Evolutionary conservation across 2,329 filamentous ascomycete species (phyloP), one percentile per base, ranked within the genome.

Genomic region (Fusarium dlaminii): DNA sequence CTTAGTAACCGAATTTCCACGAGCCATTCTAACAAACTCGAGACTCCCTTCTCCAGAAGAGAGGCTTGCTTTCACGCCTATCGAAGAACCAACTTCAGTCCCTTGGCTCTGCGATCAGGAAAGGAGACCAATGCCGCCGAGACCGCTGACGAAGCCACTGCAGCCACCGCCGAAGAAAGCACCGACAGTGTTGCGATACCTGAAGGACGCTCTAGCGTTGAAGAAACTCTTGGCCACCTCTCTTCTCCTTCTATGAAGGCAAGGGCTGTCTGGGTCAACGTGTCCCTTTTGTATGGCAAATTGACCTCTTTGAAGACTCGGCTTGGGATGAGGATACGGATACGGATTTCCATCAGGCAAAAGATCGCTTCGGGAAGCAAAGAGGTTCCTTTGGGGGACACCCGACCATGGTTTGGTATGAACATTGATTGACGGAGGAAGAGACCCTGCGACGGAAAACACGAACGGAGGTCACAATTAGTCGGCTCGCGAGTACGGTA

Each of bases 291-390:
- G 0, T 20, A 45, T 20, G 17, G 17, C 24, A 15, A 20, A 14
- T 27, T 45, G 1, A 0, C 7, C 24, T 27, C 3, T 20, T 13
- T 13, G 3, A 13, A 27, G 42, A 9, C 17, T 0, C 11, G 9
- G 42, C 14, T 11, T 4, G 3, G 22, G 39, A 15, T 15, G 6
- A 36, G 9, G 22, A 15, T 15, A n/a, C 1, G 12, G 12, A 22
- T 3, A 39, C 17, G 5, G 17, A 13, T 9, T 20, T 3, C n/a
- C 5, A 8, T 27, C 11, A 27, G 0, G 24, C 1, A 27, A 45
- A 45, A 6, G n/a, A 8, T 40, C 12, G 4, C 12, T 40, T 20
- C 3, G 17, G 17, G 11, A 27, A 43, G 17, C 5, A 5, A 13
- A 45, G 42, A 45, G 7, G 6, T 45, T 27, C 13, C 8, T 45